Percentiles rank a stretch among this genome's conserved stretches.
Evolutionary conservation across 1,139 yeast species (phyloP).

Genomic region (Insectozyma bohioensis): DNA sequence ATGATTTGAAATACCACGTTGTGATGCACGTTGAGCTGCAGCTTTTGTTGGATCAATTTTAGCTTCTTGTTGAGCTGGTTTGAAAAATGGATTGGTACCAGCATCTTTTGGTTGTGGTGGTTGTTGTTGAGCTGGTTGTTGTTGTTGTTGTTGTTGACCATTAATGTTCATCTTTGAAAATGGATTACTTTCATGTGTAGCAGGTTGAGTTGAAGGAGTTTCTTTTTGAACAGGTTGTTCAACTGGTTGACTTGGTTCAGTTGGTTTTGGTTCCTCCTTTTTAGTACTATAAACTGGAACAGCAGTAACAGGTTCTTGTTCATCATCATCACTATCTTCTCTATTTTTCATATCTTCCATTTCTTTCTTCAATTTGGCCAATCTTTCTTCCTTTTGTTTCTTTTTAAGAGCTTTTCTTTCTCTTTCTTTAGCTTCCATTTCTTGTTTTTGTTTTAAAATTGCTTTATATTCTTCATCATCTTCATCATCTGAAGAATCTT

Average conservation of each 20-base stretch:
- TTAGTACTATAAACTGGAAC: constrained; percentile 20
- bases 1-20: constrained; percentile 52
- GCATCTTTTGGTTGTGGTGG: constrained; percentile 11
- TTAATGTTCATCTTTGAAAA: constrained; percentile 26
- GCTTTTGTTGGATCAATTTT: constrained; percentile 54
- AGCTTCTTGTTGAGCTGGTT: constrained; percentile 35
- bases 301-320: constrained; percentile 26
- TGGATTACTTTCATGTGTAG: constrained; percentile 28
- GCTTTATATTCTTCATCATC: constrained; percentile 50
- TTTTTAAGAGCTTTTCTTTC: constrained; percentile 40
- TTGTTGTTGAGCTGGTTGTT: not conserved
- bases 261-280: constrained; percentile 9
- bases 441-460: constrained; percentile 47
- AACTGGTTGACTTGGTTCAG: constrained; percentile 10
- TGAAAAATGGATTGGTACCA: constrained; percentile 49
- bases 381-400: constrained; percentile 55
- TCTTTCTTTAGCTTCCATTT: constrained; percentile 46
- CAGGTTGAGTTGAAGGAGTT: constrained; percentile 4
- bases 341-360: constrained; percentile 55
- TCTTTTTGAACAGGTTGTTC: constrained; percentile 12
- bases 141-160: constrained; percentile 1
- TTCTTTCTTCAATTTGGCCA: constrained; percentile 61
- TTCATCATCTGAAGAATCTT: constrained; percentile 31
- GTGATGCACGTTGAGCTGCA: constrained; percentile 64
- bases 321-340: constrained; percentile 40